Conservation (phyloP, 2,329 filamentous ascomycete genomes). For the Monosporascus sp. region DNA sequence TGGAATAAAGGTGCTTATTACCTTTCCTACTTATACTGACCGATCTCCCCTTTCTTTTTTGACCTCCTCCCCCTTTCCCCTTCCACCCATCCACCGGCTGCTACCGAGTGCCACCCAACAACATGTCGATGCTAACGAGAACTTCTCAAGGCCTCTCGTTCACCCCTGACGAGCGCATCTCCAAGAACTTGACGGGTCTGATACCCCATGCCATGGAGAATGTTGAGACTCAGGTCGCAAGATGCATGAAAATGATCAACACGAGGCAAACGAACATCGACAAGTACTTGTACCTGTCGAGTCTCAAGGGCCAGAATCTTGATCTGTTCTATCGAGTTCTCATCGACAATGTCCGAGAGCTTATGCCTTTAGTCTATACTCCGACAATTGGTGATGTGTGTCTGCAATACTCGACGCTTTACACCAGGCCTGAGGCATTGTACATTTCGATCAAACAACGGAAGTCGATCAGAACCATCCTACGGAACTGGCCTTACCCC, state of each 20-base stretch:
- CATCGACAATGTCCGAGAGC: conserved; percentile 69
- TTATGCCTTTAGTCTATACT: conserved; percentile 83
- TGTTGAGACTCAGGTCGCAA: conserved; percentile 54
- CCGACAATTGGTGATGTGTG: conserved; percentile 94
- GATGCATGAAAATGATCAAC: conserved; percentile 70
- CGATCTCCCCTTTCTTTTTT: conserved; percentile 3
- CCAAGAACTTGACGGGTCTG: conserved; percentile 61
- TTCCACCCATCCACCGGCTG: too few species aligned
- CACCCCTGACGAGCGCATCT: conserved; percentile 56
- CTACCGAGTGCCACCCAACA: too few species aligned
- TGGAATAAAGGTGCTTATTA: conserved; percentile 58
- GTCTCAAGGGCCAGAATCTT: conserved; percentile 68
- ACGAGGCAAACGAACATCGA: conserved; percentile 66
- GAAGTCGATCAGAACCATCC: conserved; percentile 81
- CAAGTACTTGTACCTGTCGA: conserved; percentile 78
- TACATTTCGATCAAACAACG: conserved; percentile 96
- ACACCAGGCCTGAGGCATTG: conserved; percentile 89
- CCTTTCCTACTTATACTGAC: conserved; percentile 8
- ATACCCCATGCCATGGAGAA: conserved; percentile 60
- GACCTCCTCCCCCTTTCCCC: background rate
- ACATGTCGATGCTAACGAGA: conserved; percentile 8
- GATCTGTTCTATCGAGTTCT: conserved; percentile 81
- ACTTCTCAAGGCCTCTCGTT: conserved; percentile 53
- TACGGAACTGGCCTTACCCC: conserved; percentile 86
- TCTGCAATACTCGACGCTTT: conserved; percentile 91